Percentiles rank a stretch among this genome's conserved stretches.
Conservation (phyloP, 1,284 basidiomycete species). For the Apiotrichum akiyoshidainum region DNA sequence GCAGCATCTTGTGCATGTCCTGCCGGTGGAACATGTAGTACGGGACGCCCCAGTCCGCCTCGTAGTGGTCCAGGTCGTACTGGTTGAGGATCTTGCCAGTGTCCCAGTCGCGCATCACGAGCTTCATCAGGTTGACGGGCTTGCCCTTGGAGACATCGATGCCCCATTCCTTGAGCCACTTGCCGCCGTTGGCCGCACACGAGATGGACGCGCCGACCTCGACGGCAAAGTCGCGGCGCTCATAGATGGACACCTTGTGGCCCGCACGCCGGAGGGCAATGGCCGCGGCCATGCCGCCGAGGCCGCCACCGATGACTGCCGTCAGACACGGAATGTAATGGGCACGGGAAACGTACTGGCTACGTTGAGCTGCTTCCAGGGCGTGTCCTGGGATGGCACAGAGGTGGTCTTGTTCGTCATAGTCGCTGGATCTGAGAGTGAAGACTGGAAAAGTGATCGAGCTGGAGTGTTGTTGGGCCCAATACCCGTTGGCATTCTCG, state of each 20-base stretch:
- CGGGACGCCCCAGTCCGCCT: constrained; percentile 40
- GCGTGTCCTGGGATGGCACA: neutral
- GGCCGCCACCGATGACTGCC: constrained; percentile 36
- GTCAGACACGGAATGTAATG: too few relatives aligned
- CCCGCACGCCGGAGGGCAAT: constrained; percentile 39
- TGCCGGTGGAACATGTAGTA: constrained; percentile 46
- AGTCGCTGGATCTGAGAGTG: too few relatives aligned
- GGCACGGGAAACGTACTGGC: constrained; percentile 11
- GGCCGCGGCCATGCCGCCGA: constrained; percentile 36
- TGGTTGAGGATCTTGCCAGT: constrained; percentile 37
- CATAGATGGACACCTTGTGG: constrained; percentile 36
- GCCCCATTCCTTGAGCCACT: constrained; percentile 41
- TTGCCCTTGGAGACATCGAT: constrained; percentile 32
- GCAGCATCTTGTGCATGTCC: constrained; percentile 47
- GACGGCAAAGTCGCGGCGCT: constrained; percentile 38
- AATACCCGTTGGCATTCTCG: too few relatives aligned
- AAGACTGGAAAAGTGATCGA: too few relatives aligned
- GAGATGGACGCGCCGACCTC: constrained; percentile 46
- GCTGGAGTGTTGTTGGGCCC: too few relatives aligned
- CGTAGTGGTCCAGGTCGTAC: constrained; percentile 37
- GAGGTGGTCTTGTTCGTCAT: neutral
- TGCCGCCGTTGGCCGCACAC: constrained; percentile 37
- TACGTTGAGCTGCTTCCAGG: constrained; percentile 18
- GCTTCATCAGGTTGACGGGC: constrained; percentile 37
- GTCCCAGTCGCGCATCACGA: constrained; percentile 43